Conservation (phyloP, 2,329 filamentous ascomycete genomes). For the Aspergillus brunneoviolaceus region DNA sequence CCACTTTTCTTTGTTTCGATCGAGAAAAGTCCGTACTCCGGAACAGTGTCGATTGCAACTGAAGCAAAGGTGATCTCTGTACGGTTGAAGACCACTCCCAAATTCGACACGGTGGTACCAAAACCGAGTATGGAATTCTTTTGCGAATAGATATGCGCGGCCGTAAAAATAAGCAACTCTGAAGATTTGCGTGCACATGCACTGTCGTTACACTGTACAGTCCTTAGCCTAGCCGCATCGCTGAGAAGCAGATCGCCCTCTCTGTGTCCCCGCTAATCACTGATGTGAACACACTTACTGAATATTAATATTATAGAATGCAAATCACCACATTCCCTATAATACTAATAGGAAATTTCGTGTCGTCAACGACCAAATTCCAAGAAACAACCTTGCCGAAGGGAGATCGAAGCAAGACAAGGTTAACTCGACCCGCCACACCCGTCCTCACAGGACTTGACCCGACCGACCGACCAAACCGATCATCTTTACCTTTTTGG, state of each 20-base stretch:
- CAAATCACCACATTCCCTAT: neutral
- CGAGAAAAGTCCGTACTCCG: neutral
- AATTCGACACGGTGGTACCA: neutral
- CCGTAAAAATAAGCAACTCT: no score
- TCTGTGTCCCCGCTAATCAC: neutral
- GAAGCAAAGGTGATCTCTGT: neutral
- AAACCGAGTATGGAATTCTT: neutral
- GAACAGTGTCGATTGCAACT: neutral
- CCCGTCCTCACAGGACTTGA: slow-evolving; percentile 14
- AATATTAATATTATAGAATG: neutral
- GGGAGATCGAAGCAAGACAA: neutral
- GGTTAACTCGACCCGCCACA: slow-evolving; percentile 12
- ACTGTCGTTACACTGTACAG: neutral
- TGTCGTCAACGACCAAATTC: neutral
- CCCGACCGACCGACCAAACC: neutral
- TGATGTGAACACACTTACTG: neutral
- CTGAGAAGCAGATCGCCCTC: neutral
- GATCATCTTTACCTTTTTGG: neutral
- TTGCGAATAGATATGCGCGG: neutral
- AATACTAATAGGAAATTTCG: neutral
- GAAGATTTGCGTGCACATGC: neutral
- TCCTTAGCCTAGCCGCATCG: neutral
- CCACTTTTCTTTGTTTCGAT: neutral
- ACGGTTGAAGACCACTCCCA: no score
- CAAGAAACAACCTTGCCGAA: neutral